These are phyloP conservation scores for Coemansia sp. DNA, from an alignment of 192 early-diverging fungal species.

Conservation along the genomic window DNA sequence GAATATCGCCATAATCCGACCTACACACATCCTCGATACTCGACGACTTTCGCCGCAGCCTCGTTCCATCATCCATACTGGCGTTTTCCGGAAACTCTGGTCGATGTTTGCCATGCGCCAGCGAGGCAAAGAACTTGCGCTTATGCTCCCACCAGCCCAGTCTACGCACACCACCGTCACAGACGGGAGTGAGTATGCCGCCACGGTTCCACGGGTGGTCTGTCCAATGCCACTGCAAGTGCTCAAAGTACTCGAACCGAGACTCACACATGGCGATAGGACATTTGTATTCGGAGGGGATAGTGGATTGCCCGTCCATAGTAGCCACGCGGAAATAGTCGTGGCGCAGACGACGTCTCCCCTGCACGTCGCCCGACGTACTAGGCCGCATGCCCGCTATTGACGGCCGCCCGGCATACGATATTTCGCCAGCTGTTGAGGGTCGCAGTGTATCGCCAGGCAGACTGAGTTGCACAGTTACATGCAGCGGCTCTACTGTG, in stretches of 20 bases:
- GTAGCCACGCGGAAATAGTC: slow-evolving; percentile 48
- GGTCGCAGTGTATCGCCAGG: background rate
- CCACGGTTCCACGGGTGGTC: slow-evolving; percentile 49
- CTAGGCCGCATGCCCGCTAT: background rate
- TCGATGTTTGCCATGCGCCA: slow-evolving; percentile 16
- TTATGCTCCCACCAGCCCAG: slow-evolving; percentile 53
- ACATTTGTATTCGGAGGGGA: slow-evolving; percentile 23
- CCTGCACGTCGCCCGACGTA: background rate
- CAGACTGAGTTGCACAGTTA: background rate
- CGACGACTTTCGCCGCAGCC: slow-evolving; percentile 13
- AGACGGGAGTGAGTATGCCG: slow-evolving; percentile 45
- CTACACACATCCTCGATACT: slow-evolving; percentile 42
- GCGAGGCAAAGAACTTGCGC: slow-evolving; percentile 39
- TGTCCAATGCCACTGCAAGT: slow-evolving; percentile 42
- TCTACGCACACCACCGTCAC: slow-evolving; percentile 38
- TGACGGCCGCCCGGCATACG: background rate
- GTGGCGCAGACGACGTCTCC: slow-evolving; percentile 21
- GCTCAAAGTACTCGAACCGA: slow-evolving; percentile 28
- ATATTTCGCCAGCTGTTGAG: background rate
- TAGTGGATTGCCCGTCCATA: slow-evolving; percentile 33
- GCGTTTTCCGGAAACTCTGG: slow-evolving; percentile 36
- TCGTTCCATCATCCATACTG: background rate
- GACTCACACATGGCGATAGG: slow-evolving; percentile 33
- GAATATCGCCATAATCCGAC: slow-evolving; percentile 46
- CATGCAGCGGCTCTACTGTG: background rate